Conservation (phyloP, 1,284 basidiomycete species). For the Inonotus hispidus region DNA sequence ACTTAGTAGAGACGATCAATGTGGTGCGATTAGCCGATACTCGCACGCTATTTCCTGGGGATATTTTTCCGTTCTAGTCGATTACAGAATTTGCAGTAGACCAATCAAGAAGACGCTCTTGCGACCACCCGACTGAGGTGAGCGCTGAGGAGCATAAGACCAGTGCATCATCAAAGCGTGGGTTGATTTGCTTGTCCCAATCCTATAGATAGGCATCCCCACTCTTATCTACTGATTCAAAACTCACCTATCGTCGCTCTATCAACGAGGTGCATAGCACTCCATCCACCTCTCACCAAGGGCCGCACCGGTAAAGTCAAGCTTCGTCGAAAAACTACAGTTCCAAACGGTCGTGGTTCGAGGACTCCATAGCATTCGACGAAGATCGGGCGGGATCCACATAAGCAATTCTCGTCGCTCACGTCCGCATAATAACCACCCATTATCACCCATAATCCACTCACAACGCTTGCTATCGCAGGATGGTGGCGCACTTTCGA, state of each 20-base stretch:
- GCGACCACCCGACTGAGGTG: no score
- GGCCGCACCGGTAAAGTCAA: neutral
- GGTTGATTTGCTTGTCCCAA: no score
- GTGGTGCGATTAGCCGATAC: no score
- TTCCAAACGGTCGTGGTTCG: neutral
- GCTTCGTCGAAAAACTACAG: neutral
- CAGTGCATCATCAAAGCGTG: no score
- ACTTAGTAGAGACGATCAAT: no score
- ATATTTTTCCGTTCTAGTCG: no score
- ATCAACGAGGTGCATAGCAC: neutral
- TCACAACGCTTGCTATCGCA: neutral
- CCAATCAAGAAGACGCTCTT: no score
- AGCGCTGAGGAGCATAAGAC: no score
- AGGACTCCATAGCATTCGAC: neutral
- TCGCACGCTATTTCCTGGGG: no score
- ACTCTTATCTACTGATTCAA: no score
- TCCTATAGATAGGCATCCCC: no score
- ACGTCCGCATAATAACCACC: neutral
- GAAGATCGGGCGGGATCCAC: conserved; percentile 1
- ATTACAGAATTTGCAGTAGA: no score
- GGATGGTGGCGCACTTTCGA: neutral
- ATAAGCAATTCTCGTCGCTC: neutral
- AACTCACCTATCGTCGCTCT: neutral
- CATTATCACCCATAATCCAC: neutral
- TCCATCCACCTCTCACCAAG: neutral